Base-by-base conservation (phyloP, 2,329 filamentous ascomycete species). In the Colletotrichum destructivum region DNA sequence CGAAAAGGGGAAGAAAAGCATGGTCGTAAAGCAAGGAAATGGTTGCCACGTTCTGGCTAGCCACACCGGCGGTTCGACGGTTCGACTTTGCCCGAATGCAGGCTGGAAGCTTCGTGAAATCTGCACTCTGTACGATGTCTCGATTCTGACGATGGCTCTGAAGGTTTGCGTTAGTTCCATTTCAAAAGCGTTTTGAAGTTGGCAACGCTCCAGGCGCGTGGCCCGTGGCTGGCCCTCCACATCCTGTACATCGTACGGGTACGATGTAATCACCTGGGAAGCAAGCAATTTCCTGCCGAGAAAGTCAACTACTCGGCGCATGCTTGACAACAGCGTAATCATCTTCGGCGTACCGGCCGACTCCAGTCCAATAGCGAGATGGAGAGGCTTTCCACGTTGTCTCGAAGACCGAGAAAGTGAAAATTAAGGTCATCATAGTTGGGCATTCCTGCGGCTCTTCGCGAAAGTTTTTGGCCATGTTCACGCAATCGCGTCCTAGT, bases 61-160 rank as follows among this genome's bases (percentile, higher is more conserved):
- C 35, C 46, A 8, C 42, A 54, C 31, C 38, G 38, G 55, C 31
- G 31, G 31, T 31, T 8, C 31, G 18, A 15, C 65, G 40, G 35
- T 69, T 71, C 65, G 60, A 69, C 54, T n/a, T 63, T 52, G 26
- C 69, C 64, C 59, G 69, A 18, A 71, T 68, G 57, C 64, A 69
- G 26, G 59, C 40, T 42, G 46, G 40, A 69, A 59, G 65, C 60
- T 72, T 69, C 59, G 46, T 40, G 3, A 51, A 55, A 38, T 44
- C 52, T 69, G 54, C 21, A 13, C 38, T 64, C 60, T 55, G 46
- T 60, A 18, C 31, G 40, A 67, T 59, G 23, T 54, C 52, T 21
- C 49, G 42, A 61, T 49, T 69, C 59, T 46, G 54, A 69, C 65
- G 66, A 63, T 63, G 51, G 46, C 64, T 59, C 42, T 35, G 42